These are phyloP conservation scores for Aspergillus sparsus DNA, from an alignment of 495 filamentous ascomycete species.

Conservation along the genomic window DNA sequence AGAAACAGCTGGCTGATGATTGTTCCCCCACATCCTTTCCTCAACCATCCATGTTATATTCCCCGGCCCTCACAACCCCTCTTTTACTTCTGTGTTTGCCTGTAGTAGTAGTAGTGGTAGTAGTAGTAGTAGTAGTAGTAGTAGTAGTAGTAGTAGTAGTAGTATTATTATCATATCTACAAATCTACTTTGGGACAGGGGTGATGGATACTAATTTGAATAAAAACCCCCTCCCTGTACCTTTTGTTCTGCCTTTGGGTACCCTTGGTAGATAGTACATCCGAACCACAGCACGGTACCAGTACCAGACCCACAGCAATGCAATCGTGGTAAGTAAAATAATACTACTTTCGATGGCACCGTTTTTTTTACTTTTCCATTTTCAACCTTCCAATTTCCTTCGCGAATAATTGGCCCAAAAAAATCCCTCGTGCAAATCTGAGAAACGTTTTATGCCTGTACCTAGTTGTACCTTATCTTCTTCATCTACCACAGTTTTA, in stretches of 20 bases:
- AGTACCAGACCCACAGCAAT: conserved; percentile 1
- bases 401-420: conserved; percentile 25
- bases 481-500: conserved; percentile 9
- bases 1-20: no score
- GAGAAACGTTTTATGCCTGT: conserved; percentile 9
- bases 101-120: not conserved
- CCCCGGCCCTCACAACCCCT: no score
- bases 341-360: conserved; percentile 17
- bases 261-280: not conserved
- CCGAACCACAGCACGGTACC: conserved; percentile 3
- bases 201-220: no score
- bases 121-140: no score
- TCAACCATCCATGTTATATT: no score
- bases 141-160: no score
- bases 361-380: conserved; percentile 11
- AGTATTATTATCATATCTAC: not conserved
- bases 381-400: conserved; percentile 5
- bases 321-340: conserved; percentile 19
- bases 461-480: conserved; percentile 13
- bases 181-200: no score
- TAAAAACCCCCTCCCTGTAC: not conserved
- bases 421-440: conserved; percentile 37
- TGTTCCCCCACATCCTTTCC: no score
- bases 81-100: not conserved
- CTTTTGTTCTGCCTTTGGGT: conserved; percentile 1